Conservation (phyloP, 2,329 filamentous ascomycete genomes). For the Pleoardoris graminearum region DNA sequence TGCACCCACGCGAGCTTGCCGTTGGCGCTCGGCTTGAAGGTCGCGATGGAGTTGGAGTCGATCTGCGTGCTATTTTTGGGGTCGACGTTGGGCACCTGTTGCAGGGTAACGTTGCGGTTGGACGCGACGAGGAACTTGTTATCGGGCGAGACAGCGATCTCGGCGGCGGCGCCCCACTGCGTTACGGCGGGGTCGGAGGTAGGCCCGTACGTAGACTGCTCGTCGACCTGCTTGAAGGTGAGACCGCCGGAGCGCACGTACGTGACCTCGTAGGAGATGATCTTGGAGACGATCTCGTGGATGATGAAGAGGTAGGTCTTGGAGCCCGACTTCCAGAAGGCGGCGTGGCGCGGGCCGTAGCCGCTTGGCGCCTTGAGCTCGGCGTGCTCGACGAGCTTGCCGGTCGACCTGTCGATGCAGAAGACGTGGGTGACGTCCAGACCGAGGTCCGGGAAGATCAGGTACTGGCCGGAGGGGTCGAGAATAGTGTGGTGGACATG, state of each 20-base stretch:
- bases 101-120: conserved; percentile 64
- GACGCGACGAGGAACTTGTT: conserved; percentile 67
- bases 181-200: conserved; percentile 14
- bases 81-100: conserved; percentile 49
- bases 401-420: conserved; percentile 51
- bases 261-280: conserved; percentile 60
- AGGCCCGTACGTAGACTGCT: conserved; percentile 48
- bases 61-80: conserved; percentile 40
- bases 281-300: conserved; percentile 63
- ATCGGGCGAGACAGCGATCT: conserved; percentile 60
- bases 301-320: conserved; percentile 60
- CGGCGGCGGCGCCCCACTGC: conserved; percentile 53
- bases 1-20: conserved; percentile 62
- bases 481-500: conserved; percentile 67
- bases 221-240: conserved; percentile 54
- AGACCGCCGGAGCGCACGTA: conserved; percentile 50
- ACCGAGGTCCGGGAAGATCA: conserved; percentile 69
- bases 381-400: conserved; percentile 50
- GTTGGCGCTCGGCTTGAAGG: conserved; percentile 43
- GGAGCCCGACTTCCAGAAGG: conserved; percentile 54
- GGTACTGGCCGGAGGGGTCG: conserved; percentile 66
- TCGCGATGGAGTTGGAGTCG: conserved; percentile 63
- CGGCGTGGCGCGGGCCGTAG: conserved; percentile 66
- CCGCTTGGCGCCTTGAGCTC: conserved; percentile 55
- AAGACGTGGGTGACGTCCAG: conserved; percentile 66